Percentiles rank a stretch among this genome's conserved stretches.
Evolutionary conservation across 2,329 filamentous ascomycete genomes (phyloP).

Genomic region (Botryotinia globosa): DNA sequence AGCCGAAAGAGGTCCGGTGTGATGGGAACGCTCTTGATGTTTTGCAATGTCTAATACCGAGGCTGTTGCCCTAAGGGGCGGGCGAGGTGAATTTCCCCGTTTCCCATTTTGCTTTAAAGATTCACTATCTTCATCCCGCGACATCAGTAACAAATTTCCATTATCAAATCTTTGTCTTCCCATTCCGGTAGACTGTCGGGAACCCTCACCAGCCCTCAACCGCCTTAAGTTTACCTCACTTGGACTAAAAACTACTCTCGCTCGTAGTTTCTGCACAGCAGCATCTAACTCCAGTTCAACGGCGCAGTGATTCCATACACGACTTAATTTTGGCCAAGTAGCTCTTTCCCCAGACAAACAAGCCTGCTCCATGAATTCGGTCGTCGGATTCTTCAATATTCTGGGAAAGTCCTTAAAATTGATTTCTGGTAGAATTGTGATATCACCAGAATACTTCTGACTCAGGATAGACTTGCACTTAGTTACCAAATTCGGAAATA

Average conservation of each 20-base stretch:
- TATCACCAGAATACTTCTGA: constrained; percentile 91
- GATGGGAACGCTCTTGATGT: constrained; percentile 21
- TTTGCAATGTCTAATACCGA: constrained; percentile 26
- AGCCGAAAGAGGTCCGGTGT: constrained; percentile 22
- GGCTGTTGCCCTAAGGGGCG: constrained; percentile 27
- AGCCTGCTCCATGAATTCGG: constrained; percentile 80
- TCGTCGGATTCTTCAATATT: constrained; percentile 78
- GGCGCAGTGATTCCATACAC: constrained; percentile 81
- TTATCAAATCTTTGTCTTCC: constrained; percentile 32
- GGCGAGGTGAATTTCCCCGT: constrained; percentile 26
- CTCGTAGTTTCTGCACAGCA: constrained; percentile 66
- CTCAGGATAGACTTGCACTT: constrained; percentile 79
- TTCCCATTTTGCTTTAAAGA: constrained; percentile 11
- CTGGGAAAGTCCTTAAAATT: constrained; percentile 69
- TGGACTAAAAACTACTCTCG: constrained; percentile 50
- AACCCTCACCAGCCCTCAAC: constrained; percentile 28
- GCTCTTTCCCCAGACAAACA: constrained; percentile 77
- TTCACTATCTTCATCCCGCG: constrained; percentile 20
- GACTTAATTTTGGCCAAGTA: constrained; percentile 86
- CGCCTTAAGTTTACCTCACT: constrained; percentile 37
- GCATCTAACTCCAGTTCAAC: constrained; percentile 82
- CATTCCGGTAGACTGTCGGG: constrained; percentile 17
- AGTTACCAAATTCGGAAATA: constrained; percentile 75
- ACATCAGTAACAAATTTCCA: constrained; percentile 22
- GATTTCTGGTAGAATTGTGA: constrained; percentile 86